Percentiles rank a stretch among this genome's conserved stretches.
Conservation (phyloP, 441 rosid genomes). For the Brassica hybrid region DNA sequence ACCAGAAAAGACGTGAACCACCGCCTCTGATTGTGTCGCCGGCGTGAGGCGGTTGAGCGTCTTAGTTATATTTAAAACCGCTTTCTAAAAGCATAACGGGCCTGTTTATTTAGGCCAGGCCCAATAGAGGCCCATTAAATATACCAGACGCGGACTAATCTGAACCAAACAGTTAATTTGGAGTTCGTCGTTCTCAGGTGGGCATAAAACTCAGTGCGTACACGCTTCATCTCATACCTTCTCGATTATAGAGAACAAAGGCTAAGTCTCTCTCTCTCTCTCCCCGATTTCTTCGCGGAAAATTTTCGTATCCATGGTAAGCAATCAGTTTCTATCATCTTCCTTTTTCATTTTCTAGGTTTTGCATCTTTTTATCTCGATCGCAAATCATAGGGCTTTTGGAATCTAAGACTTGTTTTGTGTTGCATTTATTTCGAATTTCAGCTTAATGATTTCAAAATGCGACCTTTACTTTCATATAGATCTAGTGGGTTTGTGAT, state of each 20-base stretch:
- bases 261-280: constrained; percentile 9
- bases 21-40: constrained; percentile 34
- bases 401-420: too few relatives aligned
- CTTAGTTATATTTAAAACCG: not conserved
- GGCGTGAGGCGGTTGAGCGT: constrained; percentile 20
- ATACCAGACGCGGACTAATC: constrained; percentile 32
- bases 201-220: constrained; percentile 12
- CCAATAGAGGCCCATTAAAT: constrained; percentile 6
- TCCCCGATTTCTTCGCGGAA: not conserved
- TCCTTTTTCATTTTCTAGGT: constrained; percentile 28
- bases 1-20: constrained; percentile 24
- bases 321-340: constrained; percentile 24
- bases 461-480: too few relatives aligned
- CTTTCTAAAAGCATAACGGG: not conserved
- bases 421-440: too few relatives aligned
- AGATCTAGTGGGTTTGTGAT: constrained; percentile 8
- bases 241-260: not conserved
- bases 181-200: constrained; percentile 40
- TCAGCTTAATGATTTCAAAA: too few relatives aligned
- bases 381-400: too few relatives aligned
- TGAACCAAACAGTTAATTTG: constrained; percentile 29
- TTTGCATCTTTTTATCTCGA: not conserved
- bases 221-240: not conserved
- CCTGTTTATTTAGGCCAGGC: not conserved
- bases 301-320: constrained; percentile 35